phyloP scores from a whole-genome alignment of 345 rosid genomes.

The Pseudoturritis turrita region DNA sequence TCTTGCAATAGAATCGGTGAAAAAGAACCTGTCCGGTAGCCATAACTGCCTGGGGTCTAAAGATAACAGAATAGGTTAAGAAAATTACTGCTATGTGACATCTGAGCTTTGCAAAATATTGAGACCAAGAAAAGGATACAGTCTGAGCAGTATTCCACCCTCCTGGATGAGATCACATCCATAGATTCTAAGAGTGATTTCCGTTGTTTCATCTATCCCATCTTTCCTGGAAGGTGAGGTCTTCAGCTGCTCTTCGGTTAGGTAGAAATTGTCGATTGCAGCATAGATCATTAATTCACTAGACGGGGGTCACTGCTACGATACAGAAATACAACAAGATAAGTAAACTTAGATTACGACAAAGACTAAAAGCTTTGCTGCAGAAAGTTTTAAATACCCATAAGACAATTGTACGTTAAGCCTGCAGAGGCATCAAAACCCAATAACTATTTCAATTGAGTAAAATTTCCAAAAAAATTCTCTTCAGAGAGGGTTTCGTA shows the following conservation, averaged over 20 bases:
- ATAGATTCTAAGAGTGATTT: constrained; percentile 68
- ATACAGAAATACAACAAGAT: not conserved
- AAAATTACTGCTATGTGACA: not conserved
- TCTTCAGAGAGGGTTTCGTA: no score
- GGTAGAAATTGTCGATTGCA: constrained; percentile 87
- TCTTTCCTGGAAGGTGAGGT: constrained; percentile 82
- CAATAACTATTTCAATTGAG: no score
- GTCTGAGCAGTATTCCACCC: constrained; percentile 72
- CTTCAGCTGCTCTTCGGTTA: constrained; percentile 65
- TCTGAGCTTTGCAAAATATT: not conserved
- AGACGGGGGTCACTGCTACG: not conserved
- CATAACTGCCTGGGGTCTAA: constrained; percentile 96
- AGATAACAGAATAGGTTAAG: constrained; percentile 8
- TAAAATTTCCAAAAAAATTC: no score
- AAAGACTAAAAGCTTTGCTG: not conserved
- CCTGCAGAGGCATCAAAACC: no score
- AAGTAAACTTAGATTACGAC: not conserved
- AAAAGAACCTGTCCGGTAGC: constrained; percentile 97
- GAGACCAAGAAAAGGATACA: constrained; percentile 49
- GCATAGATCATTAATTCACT: constrained; percentile 72
- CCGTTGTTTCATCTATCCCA: constrained; percentile 79
- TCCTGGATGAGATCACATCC: constrained; percentile 97
- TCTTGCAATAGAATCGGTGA: constrained; percentile 93
- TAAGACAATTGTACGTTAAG: no score
- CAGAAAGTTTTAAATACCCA: no score